phyloP scores from a whole-genome alignment of 1,284 basidiomycete genomes.

The Irpex sp. region DNA sequence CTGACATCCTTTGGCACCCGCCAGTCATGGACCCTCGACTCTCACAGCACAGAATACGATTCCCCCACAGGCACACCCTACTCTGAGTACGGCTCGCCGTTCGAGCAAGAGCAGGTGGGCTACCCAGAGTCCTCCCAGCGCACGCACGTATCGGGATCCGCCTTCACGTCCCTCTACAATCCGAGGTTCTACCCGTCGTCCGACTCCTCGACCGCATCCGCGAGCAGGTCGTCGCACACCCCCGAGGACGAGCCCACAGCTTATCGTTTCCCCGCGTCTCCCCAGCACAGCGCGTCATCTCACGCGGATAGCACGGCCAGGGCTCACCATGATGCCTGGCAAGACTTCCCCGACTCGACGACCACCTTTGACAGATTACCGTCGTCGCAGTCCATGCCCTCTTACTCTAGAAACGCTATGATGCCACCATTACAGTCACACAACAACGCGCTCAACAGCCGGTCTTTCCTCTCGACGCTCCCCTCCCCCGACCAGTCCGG shows the following conservation, averaged over 20 bases:
- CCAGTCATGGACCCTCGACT: conserved; percentile 23
- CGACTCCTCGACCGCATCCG: conserved; percentile 7
- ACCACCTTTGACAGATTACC: conserved; percentile 8
- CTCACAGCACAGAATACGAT: conserved; percentile 19
- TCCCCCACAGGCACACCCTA: conserved; percentile 19
- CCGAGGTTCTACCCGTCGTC: conserved; percentile 16
- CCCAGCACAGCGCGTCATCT: conserved; percentile 8
- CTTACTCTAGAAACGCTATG: not conserved
- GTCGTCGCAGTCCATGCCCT: conserved; percentile 2
- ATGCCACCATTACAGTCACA: not conserved
- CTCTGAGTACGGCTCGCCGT: conserved; percentile 17
- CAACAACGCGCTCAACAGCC: conserved; percentile 1
- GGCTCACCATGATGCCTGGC: conserved; percentile 7
- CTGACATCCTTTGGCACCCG: conserved; percentile 18
- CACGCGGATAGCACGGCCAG: conserved; percentile 1
- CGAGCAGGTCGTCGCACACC: conserved; percentile 4
- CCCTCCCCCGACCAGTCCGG: not conserved
- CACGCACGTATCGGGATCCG: conserved; percentile 27
- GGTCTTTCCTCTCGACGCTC: not conserved
- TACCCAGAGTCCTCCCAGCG: conserved; percentile 34
- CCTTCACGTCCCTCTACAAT: conserved; percentile 24
- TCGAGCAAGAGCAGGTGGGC: conserved; percentile 23
- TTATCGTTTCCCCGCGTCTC: conserved; percentile 3
- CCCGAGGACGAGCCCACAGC: conserved; percentile 11
- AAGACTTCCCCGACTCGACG: conserved; percentile 9